Percentiles rank a stretch among this genome's conserved stretches.
Evolutionary conservation across 192 early-diverging fungal genomes (phyloP).

Genomic region (Nowakowskiella sp.): DNA sequence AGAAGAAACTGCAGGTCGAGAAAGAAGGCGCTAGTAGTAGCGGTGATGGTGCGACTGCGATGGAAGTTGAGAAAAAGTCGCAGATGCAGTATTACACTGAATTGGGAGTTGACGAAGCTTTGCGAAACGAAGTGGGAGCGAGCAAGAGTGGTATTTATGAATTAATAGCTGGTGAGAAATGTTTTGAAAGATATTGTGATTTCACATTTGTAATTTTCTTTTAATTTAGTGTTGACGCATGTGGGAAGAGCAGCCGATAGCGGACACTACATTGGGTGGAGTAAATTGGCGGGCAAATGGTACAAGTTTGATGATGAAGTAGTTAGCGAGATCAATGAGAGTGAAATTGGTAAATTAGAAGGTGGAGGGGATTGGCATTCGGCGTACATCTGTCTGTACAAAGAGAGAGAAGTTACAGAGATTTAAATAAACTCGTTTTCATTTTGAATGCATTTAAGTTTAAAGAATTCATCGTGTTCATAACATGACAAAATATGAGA

Average conservation of each 20-base stretch:
- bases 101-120: conserved; percentile 53
- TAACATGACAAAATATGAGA: too few species aligned
- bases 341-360: conserved; percentile 83
- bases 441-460: too few species aligned
- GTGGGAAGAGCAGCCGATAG: conserved; percentile 89
- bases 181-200: background rate
- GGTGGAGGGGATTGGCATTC: conserved; percentile 72
- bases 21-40: conserved; percentile 16
- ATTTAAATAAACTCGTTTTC: too few species aligned
- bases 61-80: conserved; percentile 23
- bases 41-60: conserved; percentile 2
- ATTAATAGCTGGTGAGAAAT: conserved; percentile 54
- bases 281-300: conserved; percentile 55
- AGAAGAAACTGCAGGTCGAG: conserved; percentile 5
- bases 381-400: conserved; percentile 87
- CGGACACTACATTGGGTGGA: conserved; percentile 93
- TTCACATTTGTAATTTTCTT: conserved; percentile 5
- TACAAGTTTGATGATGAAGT: conserved; percentile 92
- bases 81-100: conserved; percentile 38
- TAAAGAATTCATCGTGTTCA: too few species aligned
- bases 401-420: too few species aligned
- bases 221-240: conserved; percentile 72
- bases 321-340: conserved; percentile 72
- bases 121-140: conserved; percentile 71
- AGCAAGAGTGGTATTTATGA: conserved; percentile 90